Percentiles rank a stretch among this genome's conserved stretches.
Conservation (phyloP, 495 filamentous ascomycete species). For the Penicillium cinerascens region DNA sequence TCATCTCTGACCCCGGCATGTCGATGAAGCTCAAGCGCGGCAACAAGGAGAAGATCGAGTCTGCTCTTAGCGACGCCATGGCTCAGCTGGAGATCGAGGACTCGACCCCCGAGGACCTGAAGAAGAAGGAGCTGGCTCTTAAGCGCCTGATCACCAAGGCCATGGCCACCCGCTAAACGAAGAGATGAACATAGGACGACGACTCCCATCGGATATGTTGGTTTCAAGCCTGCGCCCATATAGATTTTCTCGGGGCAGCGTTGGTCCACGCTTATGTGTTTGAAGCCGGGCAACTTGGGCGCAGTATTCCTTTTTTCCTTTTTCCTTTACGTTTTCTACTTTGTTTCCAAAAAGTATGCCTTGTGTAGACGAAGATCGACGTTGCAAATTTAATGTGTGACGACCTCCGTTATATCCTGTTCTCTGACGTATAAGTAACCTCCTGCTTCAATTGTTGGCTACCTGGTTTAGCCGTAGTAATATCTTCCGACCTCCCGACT, state of each 20-base stretch:
- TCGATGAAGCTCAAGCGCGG: conserved; percentile 97
- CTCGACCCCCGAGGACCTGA: conserved; percentile 86
- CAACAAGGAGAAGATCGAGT: conserved; percentile 99
- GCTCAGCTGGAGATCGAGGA: conserved; percentile 84
- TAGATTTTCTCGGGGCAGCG: conserved; percentile 21
- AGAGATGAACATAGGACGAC: conserved; percentile 25
- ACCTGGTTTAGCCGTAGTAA: not conserved
- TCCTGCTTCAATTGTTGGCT: not conserved
- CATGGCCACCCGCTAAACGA: conserved; percentile 77
- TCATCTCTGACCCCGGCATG: conserved; percentile 92
- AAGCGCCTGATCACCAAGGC: conserved; percentile 98
- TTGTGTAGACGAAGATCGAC: conserved; percentile 35
- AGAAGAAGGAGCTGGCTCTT: conserved; percentile 99
- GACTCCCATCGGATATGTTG: conserved; percentile 16
- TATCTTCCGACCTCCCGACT: not conserved
- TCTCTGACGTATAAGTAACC: not conserved
- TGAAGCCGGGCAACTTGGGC: conserved; percentile 30
- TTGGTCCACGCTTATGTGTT: conserved; percentile 29
- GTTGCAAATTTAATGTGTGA: conserved; percentile 41
- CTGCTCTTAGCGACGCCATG: conserved; percentile 83
- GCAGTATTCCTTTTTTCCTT: conserved; percentile 24
- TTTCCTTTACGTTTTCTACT: conserved; percentile 15
- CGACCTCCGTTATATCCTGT: conserved; percentile 15
- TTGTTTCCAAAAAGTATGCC: conserved; percentile 34
- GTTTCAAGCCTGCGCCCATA: conserved; percentile 14